phyloP scores from a whole-genome alignment of 83 land plant species.

The Larix sibirica region DNA sequence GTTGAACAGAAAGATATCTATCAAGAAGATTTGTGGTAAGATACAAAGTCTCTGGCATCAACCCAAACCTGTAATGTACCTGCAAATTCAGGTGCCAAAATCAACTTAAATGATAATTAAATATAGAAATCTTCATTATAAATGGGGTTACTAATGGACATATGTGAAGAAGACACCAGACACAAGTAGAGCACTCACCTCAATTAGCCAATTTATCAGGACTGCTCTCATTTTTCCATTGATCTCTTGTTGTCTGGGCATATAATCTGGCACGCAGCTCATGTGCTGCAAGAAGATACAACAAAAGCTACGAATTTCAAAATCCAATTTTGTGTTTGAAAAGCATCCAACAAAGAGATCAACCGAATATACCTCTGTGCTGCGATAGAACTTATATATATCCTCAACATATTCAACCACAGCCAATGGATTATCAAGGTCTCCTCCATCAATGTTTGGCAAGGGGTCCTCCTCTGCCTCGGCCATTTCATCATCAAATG shows the following conservation, averaged over 20 bases:
- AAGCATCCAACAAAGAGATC: neutral
- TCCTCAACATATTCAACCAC: slow-evolving; percentile 69
- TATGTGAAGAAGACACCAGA: neutral
- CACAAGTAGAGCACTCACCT: slow-evolving; percentile 15
- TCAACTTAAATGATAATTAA: too few relatives aligned
- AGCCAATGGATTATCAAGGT: slow-evolving; percentile 48
- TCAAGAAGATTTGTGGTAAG: neutral
- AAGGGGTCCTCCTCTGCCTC: slow-evolving; percentile 28
- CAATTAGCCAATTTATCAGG: slow-evolving; percentile 47
- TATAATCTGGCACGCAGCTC: slow-evolving; percentile 32
- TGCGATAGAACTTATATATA: slow-evolving; percentile 59
- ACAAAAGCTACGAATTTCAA: neutral
- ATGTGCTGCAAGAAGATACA: neutral
- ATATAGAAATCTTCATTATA: too few relatives aligned
- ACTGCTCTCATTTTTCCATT: slow-evolving; percentile 45
- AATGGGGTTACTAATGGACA: neutral
- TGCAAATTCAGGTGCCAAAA: neutral
- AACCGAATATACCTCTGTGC: slow-evolving; percentile 34
- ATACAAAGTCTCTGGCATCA: slow-evolving; percentile 6
- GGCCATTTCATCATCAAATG: slow-evolving; percentile 9
- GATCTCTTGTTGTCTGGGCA: slow-evolving; percentile 23
- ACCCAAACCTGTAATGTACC: neutral
- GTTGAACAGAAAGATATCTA: neutral
- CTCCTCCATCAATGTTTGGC: slow-evolving; percentile 48
- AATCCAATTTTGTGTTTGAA: neutral